phyloP scores from a whole-genome alignment of 2,329 filamentous ascomycete species.

The Neonectria sp. region DNA sequence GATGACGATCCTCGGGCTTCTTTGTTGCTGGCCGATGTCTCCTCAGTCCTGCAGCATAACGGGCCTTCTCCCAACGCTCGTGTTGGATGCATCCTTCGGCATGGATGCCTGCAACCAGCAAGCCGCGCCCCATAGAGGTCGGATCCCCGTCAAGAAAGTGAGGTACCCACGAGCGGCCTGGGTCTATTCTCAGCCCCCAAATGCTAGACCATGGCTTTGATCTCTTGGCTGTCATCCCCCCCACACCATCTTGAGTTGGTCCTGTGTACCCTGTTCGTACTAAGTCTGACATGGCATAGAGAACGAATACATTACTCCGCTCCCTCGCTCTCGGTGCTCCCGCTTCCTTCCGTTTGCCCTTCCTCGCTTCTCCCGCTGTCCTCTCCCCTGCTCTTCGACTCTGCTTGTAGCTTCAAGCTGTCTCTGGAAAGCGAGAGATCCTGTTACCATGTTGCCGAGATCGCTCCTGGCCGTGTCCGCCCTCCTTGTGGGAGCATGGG shows the following conservation, averaged over 20 bases:
- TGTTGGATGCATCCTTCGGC: constrained; percentile 28
- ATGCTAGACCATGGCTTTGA: constrained; percentile 10
- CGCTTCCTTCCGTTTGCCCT: constrained; percentile 22
- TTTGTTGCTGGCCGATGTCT: constrained; percentile 34
- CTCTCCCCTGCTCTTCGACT: constrained; percentile 18
- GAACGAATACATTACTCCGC: constrained; percentile 42
- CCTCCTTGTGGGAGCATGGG: constrained; percentile 36
- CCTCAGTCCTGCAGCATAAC: constrained; percentile 31
- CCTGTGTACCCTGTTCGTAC: constrained; percentile 29
- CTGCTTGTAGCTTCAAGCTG: constrained; percentile 30
- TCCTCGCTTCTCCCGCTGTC: constrained; percentile 21
- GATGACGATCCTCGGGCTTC: constrained; percentile 21
- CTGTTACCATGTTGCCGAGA: constrained; percentile 40
- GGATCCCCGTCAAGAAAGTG: constrained; percentile 24
- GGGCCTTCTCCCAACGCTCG: constrained; percentile 29
- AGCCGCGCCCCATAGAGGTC: constrained; percentile 27
- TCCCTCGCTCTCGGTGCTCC: constrained; percentile 22
- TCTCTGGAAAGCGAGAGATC: constrained; percentile 26
- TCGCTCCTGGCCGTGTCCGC: constrained; percentile 35
- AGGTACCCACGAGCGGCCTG: constrained; percentile 20
- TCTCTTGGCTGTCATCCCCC: constrained; percentile 35
- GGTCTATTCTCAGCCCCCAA: constrained; percentile 39
- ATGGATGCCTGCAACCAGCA: constrained; percentile 23
- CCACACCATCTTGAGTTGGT: constrained; percentile 38
- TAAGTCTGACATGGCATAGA: constrained; percentile 19